Base-by-base conservation (phyloP, 805 yeast genomes). In the Kazachstania psychrophila region DNA sequence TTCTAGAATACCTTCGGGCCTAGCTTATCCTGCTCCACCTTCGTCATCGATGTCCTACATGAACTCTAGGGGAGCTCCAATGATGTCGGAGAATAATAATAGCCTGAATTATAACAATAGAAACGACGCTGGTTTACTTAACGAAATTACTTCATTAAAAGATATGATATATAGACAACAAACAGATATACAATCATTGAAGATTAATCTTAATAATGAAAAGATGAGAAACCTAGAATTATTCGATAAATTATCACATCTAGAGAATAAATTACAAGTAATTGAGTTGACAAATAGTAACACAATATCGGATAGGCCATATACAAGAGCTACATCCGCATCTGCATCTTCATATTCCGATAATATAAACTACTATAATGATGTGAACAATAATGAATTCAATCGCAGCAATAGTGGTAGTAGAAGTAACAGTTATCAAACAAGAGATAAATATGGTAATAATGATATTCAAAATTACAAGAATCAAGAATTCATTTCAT, bases 121-220 rank as follows among this genome's bases (percentile, higher is more conserved):
- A 23, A 24, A 9, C n/a, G 25, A 13, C 11, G 13, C 29, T 35
- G 12, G 7, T 36, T 31, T 39, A 36, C 17, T 9, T 22, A 44
- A 42, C 15, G 51, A 49, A 28, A 31, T 50, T 16, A 42, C 47
- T 23, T 33, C 37, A 12, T 39, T 52, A 36, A 46, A 43, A 29
- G 40, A 41, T 8, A 36, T 40, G 9, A 35, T 54, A 4, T 36
- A 45, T 24, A 47, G 46, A 19, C 58, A 53, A 29, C 52, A 48
- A 30, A 31, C 42, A 3, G 46, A 47, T 28, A 40, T 54, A 10
- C 42, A 47, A 6, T 34, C 31, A 12, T 27, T 53, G 37, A 41
- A 37, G n/a, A 38, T 37, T 10, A 51, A 42, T 12, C 30, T 52
- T n/a, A 41, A 43, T 10, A 29, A 37, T 6, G 49, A 47, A 23